Evolutionary conservation across 169 alveolate genomes (phyloP).

Genomic region (Perkinsus marinus): DNA sequence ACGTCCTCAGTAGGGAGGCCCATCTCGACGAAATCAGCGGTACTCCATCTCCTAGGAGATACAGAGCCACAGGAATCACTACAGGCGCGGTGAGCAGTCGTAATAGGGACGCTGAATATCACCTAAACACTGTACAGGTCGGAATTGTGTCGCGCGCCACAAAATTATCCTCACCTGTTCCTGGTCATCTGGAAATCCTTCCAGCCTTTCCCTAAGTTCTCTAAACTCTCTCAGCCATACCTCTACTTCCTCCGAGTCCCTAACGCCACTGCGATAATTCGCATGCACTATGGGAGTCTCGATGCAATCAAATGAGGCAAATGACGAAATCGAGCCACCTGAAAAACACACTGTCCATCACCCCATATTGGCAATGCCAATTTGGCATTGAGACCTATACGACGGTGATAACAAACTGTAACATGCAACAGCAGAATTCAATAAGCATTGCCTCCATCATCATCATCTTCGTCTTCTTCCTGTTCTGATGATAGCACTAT

Average conservation of each 20-base stretch:
- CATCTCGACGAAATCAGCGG: background rate
- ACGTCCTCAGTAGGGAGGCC: background rate
- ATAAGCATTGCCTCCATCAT: background rate
- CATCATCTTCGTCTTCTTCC: background rate
- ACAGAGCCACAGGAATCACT: background rate
- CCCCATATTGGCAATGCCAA: background rate
- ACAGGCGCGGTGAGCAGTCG: background rate
- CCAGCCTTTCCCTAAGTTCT: background rate
- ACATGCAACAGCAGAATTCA: too few species aligned
- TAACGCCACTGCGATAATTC: background rate
- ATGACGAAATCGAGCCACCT: background rate
- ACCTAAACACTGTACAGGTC: background rate
- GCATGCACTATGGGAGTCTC: background rate
- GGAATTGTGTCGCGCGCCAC: background rate
- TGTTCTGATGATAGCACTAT: background rate
- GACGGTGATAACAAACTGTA: too few species aligned
- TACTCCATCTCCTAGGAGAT: background rate
- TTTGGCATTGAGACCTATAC: too few species aligned
- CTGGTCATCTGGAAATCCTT: background rate
- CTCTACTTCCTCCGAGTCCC: background rate
- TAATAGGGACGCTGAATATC: background rate
- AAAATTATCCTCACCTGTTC: background rate
- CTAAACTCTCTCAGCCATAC: background rate
- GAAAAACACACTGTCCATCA: background rate
- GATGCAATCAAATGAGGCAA: background rate